A percentile compares a stretch with the other conserved stretches of the same genome.
Evolutionary conservation across 371 early-diverging fungal species (phyloP).

Genomic region (Rhizopus delemar): DNA sequence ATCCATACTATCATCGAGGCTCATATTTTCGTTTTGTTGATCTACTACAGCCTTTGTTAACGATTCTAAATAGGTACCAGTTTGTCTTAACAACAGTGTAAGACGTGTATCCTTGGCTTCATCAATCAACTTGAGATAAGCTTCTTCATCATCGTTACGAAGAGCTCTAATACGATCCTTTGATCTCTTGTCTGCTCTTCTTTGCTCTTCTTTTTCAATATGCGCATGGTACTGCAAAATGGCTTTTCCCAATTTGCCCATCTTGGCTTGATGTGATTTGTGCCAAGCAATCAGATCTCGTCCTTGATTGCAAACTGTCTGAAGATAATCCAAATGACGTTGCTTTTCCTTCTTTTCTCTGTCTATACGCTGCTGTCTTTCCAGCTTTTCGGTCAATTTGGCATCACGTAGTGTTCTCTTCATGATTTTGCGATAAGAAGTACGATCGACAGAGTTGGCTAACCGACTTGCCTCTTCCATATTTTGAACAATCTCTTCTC

Average conservation of each 20-base stretch:
- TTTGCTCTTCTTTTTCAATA: conserved; percentile 89
- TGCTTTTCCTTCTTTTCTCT: conserved; percentile 84
- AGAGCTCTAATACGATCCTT: conserved; percentile 95
- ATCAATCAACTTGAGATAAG: conserved; percentile 90
- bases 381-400: conserved; percentile 83
- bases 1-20: conserved; percentile 37
- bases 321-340: conserved; percentile 77
- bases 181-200: conserved; percentile 74
- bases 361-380: conserved; percentile 84
- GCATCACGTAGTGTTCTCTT: conserved; percentile 87
- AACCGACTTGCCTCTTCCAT: conserved; percentile 71
- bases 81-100: conserved; percentile 84
- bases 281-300: conserved; percentile 73
- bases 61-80: conserved; percentile 80
- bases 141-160: conserved; percentile 92
- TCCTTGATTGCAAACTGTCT: conserved; percentile 75
- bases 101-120: conserved; percentile 93
- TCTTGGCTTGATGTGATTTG: conserved; percentile 64
- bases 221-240: conserved; percentile 78
- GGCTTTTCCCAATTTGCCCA: conserved; percentile 72
- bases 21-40: conserved; percentile 71
- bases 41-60: conserved; percentile 76
- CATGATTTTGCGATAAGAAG: conserved; percentile 80
- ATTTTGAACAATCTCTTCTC: conserved; percentile 75
- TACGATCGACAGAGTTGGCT: conserved; percentile 76